A percentile compares a stretch with the other conserved stretches of the same genome.
Conservation (phyloP, 1,284 basidiomycete species). For the Uromyces viciae-fabae region DNA sequence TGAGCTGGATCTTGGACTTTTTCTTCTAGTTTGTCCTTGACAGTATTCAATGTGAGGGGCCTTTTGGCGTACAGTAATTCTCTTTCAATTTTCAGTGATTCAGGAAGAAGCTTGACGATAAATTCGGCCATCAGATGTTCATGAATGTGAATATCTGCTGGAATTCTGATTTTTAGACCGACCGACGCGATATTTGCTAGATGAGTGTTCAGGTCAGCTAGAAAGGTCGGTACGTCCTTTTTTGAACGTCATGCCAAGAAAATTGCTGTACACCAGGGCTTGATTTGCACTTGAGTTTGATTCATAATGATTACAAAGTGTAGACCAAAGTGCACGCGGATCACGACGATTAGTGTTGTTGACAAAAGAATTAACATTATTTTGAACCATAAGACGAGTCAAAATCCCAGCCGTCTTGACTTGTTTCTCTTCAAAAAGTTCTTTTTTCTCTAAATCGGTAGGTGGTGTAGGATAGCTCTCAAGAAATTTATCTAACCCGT, state of each 20-base stretch:
- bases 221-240: too few relatives aligned
- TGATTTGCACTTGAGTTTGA: background rate
- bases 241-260: background rate
- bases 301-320: too few relatives aligned
- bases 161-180: background rate
- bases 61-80: background rate
- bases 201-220: background rate
- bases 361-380: too few relatives aligned
- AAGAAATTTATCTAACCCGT: too few relatives aligned
- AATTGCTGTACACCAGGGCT: background rate
- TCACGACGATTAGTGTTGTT: too few relatives aligned
- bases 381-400: too few relatives aligned
- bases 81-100: background rate
- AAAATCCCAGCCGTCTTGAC: too few relatives aligned
- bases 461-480: too few relatives aligned
- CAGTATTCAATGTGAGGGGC: background rate
- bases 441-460: too few relatives aligned
- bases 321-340: too few relatives aligned
- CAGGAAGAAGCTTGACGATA: background rate
- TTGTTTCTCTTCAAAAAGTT: too few relatives aligned
- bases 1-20: background rate
- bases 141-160: background rate
- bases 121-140: background rate
- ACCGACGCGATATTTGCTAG: background rate
- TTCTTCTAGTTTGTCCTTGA: background rate